Conservation (phyloP, 2,329 filamentous ascomycete species). For the Trichoderma citrinoviride region DNA sequence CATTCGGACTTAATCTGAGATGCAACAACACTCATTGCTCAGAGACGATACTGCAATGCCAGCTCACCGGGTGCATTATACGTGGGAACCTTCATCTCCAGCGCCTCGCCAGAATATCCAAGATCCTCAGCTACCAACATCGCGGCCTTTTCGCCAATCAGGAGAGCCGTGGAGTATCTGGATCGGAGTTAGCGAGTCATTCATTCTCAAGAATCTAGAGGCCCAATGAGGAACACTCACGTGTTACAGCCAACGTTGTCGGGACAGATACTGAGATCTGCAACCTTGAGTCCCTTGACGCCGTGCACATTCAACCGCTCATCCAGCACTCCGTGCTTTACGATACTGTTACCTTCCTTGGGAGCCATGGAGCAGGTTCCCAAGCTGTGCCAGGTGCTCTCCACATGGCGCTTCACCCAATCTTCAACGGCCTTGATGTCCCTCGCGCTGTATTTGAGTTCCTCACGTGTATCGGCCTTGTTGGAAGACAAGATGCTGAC, state of each 20-base stretch:
- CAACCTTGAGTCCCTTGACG: slow-evolving; percentile 39
- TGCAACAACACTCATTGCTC: neutral
- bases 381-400: slow-evolving; percentile 43
- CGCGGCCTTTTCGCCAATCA: slow-evolving; percentile 15
- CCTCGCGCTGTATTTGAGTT: slow-evolving; percentile 3
- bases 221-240: neutral
- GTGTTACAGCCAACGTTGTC: slow-evolving; percentile 44
- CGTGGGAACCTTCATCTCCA: slow-evolving; percentile 16
- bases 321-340: slow-evolving; percentile 42
- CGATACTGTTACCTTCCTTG: slow-evolving; percentile 23
- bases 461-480: slow-evolving; percentile 6
- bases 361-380: slow-evolving; percentile 45
- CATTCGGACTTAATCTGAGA: neutral
- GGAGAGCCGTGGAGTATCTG: slow-evolving; percentile 13
- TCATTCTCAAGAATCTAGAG: too few species aligned
- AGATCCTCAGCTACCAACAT: slow-evolving; percentile 16
- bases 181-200: too few species aligned
- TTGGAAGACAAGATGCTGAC: neutral
- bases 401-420: slow-evolving; percentile 38
- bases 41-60: slow-evolving; percentile 8
- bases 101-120: slow-evolving; percentile 13
- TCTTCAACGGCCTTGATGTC: slow-evolving; percentile 42
- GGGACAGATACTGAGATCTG: slow-evolving; percentile 35
- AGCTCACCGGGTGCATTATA: slow-evolving; percentile 10
- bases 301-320: slow-evolving; percentile 42